phyloP scores from a whole-genome alignment of 495 filamentous ascomycete genomes.

The Delitschia confertaspora region DNA sequence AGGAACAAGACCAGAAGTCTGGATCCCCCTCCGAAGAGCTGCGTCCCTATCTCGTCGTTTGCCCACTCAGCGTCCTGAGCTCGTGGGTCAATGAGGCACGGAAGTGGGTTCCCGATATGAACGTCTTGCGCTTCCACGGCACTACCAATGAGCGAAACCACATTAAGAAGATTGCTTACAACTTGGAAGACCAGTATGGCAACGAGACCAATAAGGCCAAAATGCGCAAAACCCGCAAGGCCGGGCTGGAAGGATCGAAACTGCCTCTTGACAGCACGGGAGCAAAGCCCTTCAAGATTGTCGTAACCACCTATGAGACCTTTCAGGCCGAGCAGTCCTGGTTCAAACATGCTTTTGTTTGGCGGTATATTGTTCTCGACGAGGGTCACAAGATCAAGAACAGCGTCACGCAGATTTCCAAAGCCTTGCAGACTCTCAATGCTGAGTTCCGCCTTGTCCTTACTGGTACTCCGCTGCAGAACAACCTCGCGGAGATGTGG shows the following conservation, averaged over 20 bases:
- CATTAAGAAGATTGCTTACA: slow-evolving; percentile 43
- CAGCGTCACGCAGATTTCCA: slow-evolving; percentile 42
- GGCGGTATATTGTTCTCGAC: slow-evolving; percentile 50
- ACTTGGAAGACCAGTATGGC: slow-evolving; percentile 37
- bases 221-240: slow-evolving; percentile 30
- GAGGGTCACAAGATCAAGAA: slow-evolving; percentile 59
- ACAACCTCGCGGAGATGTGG: slow-evolving; percentile 56
- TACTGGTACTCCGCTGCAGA: slow-evolving; percentile 58
- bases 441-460: slow-evolving; percentile 54
- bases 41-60: slow-evolving; percentile 52
- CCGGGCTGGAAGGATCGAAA: slow-evolving; percentile 40
- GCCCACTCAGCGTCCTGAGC: slow-evolving; percentile 49
- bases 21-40: slow-evolving; percentile 26
- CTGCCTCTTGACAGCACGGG: slow-evolving; percentile 54
- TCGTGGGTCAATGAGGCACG: slow-evolving; percentile 50
- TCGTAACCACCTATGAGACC: slow-evolving; percentile 57
- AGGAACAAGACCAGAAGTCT: slow-evolving; percentile 31
- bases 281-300: slow-evolving; percentile 46
- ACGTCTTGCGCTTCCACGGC: slow-evolving; percentile 50
- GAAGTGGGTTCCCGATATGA: slow-evolving; percentile 51
- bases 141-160: slow-evolving; percentile 40
- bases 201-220: slow-evolving; percentile 34
- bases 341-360: slow-evolving; percentile 52
- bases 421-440: slow-evolving; percentile 42
- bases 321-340: slow-evolving; percentile 48